A percentile compares a stretch with the other conserved stretches of the same genome.
These are phyloP conservation scores for Dactylellina leptospora DNA, from an alignment of 2,329 filamentous ascomycete genomes.

Conservation along the genomic window DNA sequence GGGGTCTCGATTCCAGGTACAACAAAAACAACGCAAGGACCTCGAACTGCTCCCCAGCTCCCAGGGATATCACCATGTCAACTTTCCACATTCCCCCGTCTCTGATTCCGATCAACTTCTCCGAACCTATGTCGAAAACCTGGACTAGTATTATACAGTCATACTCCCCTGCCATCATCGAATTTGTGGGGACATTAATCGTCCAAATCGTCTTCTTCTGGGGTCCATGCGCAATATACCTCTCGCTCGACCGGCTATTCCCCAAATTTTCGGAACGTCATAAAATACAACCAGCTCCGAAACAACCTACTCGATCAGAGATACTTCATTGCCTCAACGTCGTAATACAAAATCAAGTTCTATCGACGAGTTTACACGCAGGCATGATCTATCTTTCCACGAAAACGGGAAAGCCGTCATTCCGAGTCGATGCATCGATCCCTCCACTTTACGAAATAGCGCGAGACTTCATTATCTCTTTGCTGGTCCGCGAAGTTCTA, in stretches of 20 bases:
- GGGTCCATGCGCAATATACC: conserved; percentile 62
- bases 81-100: conserved; percentile 39
- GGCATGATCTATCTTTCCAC: conserved; percentile 54
- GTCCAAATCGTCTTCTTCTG: conserved; percentile 64
- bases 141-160: conserved; percentile 30
- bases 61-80: conserved; percentile 36
- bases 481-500: conserved; percentile 64
- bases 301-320: conserved; percentile 64
- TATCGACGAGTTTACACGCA: conserved; percentile 61
- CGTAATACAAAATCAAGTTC: conserved; percentile 64
- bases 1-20: conserved; percentile 17
- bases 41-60: not conserved
- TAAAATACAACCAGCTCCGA: conserved; percentile 67
- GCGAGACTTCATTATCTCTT: conserved; percentile 62
- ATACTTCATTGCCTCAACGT: conserved; percentile 62
- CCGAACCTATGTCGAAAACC: conserved; percentile 9
- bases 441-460: conserved; percentile 60
- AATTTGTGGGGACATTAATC: conserved; percentile 61
- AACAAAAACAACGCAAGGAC: conserved; percentile 45
- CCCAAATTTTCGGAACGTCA: conserved; percentile 65
- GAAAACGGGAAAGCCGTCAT: conserved; percentile 56
- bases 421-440: conserved; percentile 61
- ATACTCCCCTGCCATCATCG: conserved; percentile 59
- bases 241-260: conserved; percentile 62
- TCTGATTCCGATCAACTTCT: conserved; percentile 10